Base-by-base conservation (phyloP, 805 yeast species). In the Lipomyces starkeyi region DNA sequence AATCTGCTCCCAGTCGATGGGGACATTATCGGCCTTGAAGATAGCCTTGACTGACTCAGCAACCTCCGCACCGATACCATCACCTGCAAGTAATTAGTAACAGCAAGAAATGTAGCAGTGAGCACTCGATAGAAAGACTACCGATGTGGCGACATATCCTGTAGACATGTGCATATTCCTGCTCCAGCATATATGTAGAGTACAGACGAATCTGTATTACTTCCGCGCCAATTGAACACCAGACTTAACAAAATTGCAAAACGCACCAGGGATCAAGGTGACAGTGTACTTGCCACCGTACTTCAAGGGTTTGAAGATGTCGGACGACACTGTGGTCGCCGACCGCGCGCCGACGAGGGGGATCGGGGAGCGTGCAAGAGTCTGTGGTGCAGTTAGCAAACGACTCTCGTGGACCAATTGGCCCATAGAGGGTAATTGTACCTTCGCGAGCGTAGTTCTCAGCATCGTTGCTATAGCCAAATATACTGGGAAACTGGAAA, bases 51-150 rank as follows among this genome's bases (percentile, higher is more conserved):
- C 99, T 32, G 98, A 90, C 80, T 91, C 94, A 68, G 98, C 90
- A 79, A 93, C 91, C 83, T 93, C 97, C 78, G 89, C 89, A 81
- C 99, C 99, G 74, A 93, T 90, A 86, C 98, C 98, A 79, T 94
- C 99, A 82, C 99, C 97, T 76, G 49, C 32, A 20, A 7, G 17
- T 25, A 25, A 22, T 53, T 53, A 53, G 56, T 53, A 43, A n/a
- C 22, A 43, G 49, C 22, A 17, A 43, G 4, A 8, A 43, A 17
- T n/a, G 22, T n/a, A 43, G 25, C 9, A n/a, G 22, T 43, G 49
- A 43, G 20, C 49, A 17, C 11, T 37, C 14, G 17, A 14, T 37
- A 14, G 40, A 11, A 37, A 37, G 40, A 37, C 13, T 11, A 37
- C 13, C 11, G 40, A 37, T 37, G 14, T 14, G 40, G 40, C 17